Conservation (phyloP, 192 early-diverging fungal genomes). For the Backusella westeae region DNA sequence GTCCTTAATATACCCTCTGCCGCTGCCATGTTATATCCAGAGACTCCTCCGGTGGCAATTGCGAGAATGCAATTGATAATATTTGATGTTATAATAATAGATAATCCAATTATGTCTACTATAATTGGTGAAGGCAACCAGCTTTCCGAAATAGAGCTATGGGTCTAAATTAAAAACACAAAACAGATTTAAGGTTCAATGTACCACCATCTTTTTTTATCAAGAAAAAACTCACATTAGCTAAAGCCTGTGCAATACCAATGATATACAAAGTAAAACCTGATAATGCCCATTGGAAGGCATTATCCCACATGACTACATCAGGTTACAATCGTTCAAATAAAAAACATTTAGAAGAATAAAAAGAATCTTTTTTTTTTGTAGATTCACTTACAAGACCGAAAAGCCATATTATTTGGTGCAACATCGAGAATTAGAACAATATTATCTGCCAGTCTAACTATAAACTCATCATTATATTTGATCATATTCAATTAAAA, state of each 20-base stretch:
- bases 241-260: conserved; percentile 31
- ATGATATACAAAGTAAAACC: conserved; percentile 24
- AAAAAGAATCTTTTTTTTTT: too few relatives aligned
- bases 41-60: conserved; percentile 12
- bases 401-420: conserved; percentile 15
- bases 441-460: conserved; percentile 15
- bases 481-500: neutral
- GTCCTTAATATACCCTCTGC: conserved; percentile 9
- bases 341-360: too few relatives aligned
- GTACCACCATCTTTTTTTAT: too few relatives aligned
- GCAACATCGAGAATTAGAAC: conserved; percentile 18
- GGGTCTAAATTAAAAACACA: conserved; percentile 3
- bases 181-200: too few relatives aligned
- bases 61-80: conserved; percentile 17
- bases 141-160: conserved; percentile 14
- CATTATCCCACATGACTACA: conserved; percentile 24
- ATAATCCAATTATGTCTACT: conserved; percentile 6
- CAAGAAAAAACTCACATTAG: conserved; percentile 14
- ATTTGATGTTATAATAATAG: conserved; percentile 11
- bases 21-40: neutral
- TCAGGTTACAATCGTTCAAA: too few relatives aligned
- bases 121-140: conserved; percentile 11
- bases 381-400: conserved; percentile 17
- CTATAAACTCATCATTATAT: neutral
- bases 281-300: conserved; percentile 24